Evolutionary conservation across 2,329 filamentous ascomycete genomes (phyloP).

Genomic region (Xylariomycetidae sp.): DNA sequence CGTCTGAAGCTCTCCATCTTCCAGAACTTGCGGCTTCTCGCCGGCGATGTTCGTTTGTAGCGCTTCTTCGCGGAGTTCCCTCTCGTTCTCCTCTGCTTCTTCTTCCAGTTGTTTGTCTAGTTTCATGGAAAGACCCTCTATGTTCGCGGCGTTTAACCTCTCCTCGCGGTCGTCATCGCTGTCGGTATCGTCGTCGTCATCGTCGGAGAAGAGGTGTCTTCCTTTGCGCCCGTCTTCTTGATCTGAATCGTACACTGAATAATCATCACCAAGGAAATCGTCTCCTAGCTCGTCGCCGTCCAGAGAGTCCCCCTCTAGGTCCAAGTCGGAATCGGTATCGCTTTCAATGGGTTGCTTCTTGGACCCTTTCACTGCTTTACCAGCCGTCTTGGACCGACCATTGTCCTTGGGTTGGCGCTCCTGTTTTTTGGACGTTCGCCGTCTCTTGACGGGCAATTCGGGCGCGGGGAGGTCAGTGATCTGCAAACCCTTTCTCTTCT

Average conservation of each 20-base stretch:
- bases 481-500: constrained; percentile 76
- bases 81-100: constrained; percentile 77
- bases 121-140: constrained; percentile 82
- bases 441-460: constrained; percentile 61
- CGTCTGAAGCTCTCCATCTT: constrained; percentile 52
- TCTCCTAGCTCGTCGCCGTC: constrained; percentile 40
- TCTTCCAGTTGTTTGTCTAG: constrained; percentile 72
- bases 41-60: constrained; percentile 91
- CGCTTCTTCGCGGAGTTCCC: constrained; percentile 78
- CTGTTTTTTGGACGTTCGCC: constrained; percentile 30
- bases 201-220: constrained; percentile 91
- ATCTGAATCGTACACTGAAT: constrained; percentile 69
- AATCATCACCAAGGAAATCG: constrained; percentile 57
- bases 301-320: too few relatives aligned
- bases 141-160: constrained; percentile 90
- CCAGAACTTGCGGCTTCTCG: constrained; percentile 64
- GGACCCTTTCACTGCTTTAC: constrained; percentile 26
- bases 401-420: constrained; percentile 30
- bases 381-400: constrained; percentile 31
- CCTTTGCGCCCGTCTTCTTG: constrained; percentile 49
- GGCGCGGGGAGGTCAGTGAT: constrained; percentile 53
- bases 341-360: constrained; percentile 39
- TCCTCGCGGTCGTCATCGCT: constrained; percentile 86
- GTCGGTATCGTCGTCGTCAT: constrained; percentile 88
- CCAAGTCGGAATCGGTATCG: constrained; percentile 35